A percentile compares a stretch with the other conserved stretches of the same genome.
Conservation (phyloP, 306 rosid genomes). For the Erythrophleum fordii region DNA sequence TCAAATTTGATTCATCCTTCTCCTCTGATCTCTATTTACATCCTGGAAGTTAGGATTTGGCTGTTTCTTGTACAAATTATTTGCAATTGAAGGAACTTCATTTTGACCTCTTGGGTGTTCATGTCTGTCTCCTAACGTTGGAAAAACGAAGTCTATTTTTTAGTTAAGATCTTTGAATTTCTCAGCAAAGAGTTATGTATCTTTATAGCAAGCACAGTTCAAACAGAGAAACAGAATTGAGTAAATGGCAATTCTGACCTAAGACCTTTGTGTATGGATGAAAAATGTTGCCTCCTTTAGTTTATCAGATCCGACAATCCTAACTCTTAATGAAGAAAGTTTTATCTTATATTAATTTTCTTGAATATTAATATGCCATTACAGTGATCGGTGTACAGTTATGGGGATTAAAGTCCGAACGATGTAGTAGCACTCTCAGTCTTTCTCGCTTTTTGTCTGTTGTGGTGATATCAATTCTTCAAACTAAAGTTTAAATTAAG, state of each 20-base stretch:
- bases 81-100: conserved; percentile 45
- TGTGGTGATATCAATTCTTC: not conserved
- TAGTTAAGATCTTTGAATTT: not conserved
- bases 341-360: not conserved
- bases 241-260: not conserved
- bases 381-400: too few species aligned
- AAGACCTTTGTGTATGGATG: not conserved
- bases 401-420: too few species aligned
- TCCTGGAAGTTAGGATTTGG: conserved; percentile 42
- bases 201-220: too few species aligned
- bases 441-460: not conserved
- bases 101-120: not conserved
- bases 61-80: conserved; percentile 62
- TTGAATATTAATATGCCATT: too few species aligned
- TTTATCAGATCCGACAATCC: not conserved
- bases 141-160: not conserved
- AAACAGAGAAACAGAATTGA: not conserved
- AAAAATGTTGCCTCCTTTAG: not conserved
- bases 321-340: not conserved
- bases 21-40: conserved; percentile 35
- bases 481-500: not conserved
- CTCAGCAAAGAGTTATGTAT: too few species aligned
- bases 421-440: too few species aligned
- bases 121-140: not conserved
- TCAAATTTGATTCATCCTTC: conserved; percentile 31